Base-by-base conservation (phyloP, 2,329 filamentous ascomycete species). In the Tolypocladium tropicale region DNA sequence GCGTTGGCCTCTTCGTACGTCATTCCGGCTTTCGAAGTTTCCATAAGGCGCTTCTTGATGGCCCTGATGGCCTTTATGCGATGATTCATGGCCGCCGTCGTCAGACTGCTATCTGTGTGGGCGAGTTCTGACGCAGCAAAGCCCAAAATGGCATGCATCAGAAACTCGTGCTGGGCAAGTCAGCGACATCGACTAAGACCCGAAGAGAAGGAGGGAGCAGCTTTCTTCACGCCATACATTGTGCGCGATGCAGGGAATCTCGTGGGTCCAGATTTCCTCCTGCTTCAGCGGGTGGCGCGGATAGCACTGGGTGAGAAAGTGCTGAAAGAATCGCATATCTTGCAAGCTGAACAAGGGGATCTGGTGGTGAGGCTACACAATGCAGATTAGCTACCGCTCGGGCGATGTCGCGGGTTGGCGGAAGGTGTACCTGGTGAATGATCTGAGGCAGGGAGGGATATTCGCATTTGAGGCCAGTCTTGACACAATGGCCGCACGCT, bases 81-180 rank as follows among this genome's bases (percentile, higher is more conserved):
- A 66, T 89, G 85, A 37, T 74, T 73, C 71, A 88, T 81, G 46
- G 85, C 84, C 33, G 79, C 76, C 16, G 78, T 72, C 16, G 78
- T 68, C 21, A 88, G 76, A 57, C 75, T 76, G 2, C 75, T 68
- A 4, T 71, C 70, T 62, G 73, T 68, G 4, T 71, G 70, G 61
- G 79, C 76, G 5, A 89, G 76, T 60, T 88, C 82, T 0, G 85
- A 88, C 34, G 86, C 86, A 1, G 85, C 77, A 58, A 87, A 77
- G 14, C 84, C 84, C 0, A 88, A 76, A 53, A 89, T 84, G 5
- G 85, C 83, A 65, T 89, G 85, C 80, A 89, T 87, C 11, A 88
- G 75, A 57, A 83, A 86, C 56, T 85, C 81, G 60, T 86, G 78
- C 78, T 84, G 56, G 25, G 55, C 25, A 33, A 33, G 41, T 65